phyloP scores from a whole-genome alignment of 768 basidiomycete species.

The Rhodotorula diobovata region DNA sequence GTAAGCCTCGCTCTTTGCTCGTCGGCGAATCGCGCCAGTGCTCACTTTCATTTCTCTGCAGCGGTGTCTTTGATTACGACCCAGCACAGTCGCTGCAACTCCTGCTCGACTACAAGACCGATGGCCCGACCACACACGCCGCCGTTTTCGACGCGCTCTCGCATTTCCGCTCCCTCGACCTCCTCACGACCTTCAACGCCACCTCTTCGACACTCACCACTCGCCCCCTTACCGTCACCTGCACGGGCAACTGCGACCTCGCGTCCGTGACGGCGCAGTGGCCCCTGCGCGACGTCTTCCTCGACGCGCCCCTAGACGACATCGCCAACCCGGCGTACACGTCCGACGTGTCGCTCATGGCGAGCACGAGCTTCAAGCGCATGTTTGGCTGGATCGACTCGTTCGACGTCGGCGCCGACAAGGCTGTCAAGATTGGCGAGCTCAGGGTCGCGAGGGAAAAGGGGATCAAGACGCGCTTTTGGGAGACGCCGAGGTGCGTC shows the following conservation, averaged over 20 bases:
- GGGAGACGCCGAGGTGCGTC: slow-evolving; percentile 26
- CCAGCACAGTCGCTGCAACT: slow-evolving; percentile 9
- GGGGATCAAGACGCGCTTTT: slow-evolving; percentile 24
- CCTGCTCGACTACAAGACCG: slow-evolving; percentile 30
- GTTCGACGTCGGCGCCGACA: background rate
- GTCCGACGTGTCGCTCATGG: background rate
- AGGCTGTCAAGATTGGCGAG: background rate
- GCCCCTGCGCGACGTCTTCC: slow-evolving; percentile 21
- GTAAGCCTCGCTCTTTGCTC: background rate
- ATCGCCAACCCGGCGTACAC: slow-evolving; percentile 4
- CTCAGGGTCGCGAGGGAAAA: slow-evolving; percentile 13
- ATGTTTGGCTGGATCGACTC: background rate
- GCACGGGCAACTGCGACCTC: slow-evolving; percentile 20
- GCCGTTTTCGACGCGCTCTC: slow-evolving; percentile 14
- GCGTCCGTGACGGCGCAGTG: slow-evolving; percentile 3
- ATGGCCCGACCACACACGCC: background rate
- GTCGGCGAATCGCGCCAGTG: background rate
- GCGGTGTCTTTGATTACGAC: slow-evolving; percentile 18
- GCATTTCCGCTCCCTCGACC: slow-evolving; percentile 11
- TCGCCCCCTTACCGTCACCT: slow-evolving; percentile 6
- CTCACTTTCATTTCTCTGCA: background rate
- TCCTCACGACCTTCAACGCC: slow-evolving; percentile 4
- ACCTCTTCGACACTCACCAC: background rate
- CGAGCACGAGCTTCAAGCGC: slow-evolving; percentile 8
- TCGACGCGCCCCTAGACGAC: slow-evolving; percentile 22